Evolutionary conservation across 805 yeast species (phyloP).

Genomic region (Candida golubevii): DNA sequence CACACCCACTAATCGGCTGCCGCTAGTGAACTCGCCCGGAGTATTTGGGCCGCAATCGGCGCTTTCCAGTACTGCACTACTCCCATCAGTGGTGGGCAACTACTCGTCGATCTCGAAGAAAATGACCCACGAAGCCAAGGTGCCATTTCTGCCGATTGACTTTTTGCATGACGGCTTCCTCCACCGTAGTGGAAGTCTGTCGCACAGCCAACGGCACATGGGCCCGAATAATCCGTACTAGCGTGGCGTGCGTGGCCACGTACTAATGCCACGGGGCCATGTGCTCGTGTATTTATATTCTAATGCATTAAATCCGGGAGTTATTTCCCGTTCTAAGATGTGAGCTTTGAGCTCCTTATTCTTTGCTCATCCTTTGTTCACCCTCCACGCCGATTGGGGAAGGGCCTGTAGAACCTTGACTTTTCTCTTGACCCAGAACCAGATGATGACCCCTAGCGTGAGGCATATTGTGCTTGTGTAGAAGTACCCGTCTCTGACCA

Average conservation of each 20-base stretch:
- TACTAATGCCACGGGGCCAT: no score
- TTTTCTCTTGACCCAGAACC: constrained; percentile 63
- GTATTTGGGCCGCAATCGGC: constrained; percentile 1
- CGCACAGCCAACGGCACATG: background rate
- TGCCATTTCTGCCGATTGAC: constrained; percentile 41
- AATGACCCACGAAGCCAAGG: constrained; percentile 30
- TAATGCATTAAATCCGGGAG: no score
- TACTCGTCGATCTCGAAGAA: constrained; percentile 35
- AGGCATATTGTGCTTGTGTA: constrained; percentile 73
- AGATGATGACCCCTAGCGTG: constrained; percentile 56
- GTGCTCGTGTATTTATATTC: no score
- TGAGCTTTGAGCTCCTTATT: no score
- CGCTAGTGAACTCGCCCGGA: constrained; percentile 9
- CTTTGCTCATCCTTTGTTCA: constrained; percentile 16
- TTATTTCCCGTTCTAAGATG: no score
- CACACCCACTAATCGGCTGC: constrained; percentile 5
- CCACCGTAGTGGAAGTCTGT: constrained; percentile 11
- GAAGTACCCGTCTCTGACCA: constrained; percentile 77
- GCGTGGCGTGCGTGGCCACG: background rate
- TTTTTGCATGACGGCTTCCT: constrained; percentile 32
- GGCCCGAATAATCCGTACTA: background rate
- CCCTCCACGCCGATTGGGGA: constrained; percentile 77
- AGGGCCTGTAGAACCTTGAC: constrained; percentile 63
- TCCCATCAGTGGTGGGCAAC: constrained; percentile 39
- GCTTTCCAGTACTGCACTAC: constrained; percentile 26